Percentiles rank a stretch among this genome's conserved stretches.
phyloP scores from a whole-genome alignment of 495 filamentous ascomycete species.

The Aspergillus asperescens region DNA sequence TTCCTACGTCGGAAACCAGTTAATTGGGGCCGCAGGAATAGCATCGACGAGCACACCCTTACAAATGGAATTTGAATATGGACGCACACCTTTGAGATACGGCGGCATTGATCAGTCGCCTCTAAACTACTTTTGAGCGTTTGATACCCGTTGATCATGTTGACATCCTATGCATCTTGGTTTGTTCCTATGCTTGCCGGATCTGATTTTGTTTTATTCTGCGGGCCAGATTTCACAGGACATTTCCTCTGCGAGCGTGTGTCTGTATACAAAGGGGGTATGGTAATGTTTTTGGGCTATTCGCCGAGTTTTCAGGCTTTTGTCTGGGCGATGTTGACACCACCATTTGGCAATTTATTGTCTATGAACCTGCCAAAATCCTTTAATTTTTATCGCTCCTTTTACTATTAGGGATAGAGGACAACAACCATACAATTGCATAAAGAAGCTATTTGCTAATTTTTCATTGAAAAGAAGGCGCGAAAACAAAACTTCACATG shows the following conservation, averaged over 20 bases:
- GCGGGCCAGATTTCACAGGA: slow-evolving; percentile 4
- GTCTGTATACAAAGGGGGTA: slow-evolving; percentile 4
- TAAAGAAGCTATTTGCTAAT: not conserved
- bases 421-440: not conserved
- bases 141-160: slow-evolving; percentile 22
- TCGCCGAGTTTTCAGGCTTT: not conserved
- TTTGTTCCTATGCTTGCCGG: slow-evolving; percentile 4
- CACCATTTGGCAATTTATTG: not conserved
- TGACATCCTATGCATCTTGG: slow-evolving; percentile 10
- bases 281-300: not conserved
- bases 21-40: slow-evolving; percentile 87
- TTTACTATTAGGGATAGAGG: slow-evolving; percentile 7
- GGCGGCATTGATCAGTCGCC: not conserved
- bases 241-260: slow-evolving; percentile 6
- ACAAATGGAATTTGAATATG: slow-evolving; percentile 18
- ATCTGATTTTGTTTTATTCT: slow-evolving; percentile 7
- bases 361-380: not conserved
- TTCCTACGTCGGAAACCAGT: slow-evolving; percentile 85
- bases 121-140: slow-evolving; percentile 9
- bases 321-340: not conserved
- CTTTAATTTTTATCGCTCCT: not conserved
- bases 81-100: not conserved
- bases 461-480: not conserved
- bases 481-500: too few relatives aligned
- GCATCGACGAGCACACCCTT: slow-evolving; percentile 48